Evolutionary conservation across 768 basidiomycete genomes (phyloP).

Genomic region (Mycena rosella): DNA sequence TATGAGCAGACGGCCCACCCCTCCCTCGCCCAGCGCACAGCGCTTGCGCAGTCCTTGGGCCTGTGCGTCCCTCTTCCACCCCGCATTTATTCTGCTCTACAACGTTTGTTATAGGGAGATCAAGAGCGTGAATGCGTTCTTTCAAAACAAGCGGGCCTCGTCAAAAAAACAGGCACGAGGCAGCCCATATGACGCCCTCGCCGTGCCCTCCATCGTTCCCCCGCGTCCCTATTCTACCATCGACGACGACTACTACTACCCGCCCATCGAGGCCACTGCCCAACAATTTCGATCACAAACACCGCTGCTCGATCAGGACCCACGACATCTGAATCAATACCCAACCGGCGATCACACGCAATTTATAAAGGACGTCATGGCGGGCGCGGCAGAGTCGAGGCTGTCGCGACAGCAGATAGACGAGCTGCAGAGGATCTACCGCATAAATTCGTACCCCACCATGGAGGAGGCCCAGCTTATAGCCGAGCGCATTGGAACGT

Average conservation of each 20-base stretch:
- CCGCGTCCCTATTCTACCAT: constrained; percentile 1
- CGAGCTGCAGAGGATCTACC: constrained; percentile 76
- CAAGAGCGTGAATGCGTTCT: constrained; percentile 90
- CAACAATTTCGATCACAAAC: constrained; percentile 26
- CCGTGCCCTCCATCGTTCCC: constrained; percentile 39
- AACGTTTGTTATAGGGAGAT: constrained; percentile 68
- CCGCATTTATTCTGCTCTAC: constrained; percentile 31
- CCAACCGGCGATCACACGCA: constrained; percentile 9
- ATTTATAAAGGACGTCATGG: constrained; percentile 1
- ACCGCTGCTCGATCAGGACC: constrained; percentile 33
- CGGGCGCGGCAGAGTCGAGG: no score
- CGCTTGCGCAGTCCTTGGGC: constrained; percentile 78
- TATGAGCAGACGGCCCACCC: constrained; percentile 85
- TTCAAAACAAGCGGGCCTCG: constrained; percentile 88
- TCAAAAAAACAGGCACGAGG: constrained; percentile 75
- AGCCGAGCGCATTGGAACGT: constrained; percentile 82
- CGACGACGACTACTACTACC: constrained; percentile 36
- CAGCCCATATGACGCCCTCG: constrained; percentile 37
- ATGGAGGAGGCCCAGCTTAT: constrained; percentile 75
- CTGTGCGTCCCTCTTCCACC: constrained; percentile 66
- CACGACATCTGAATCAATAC: constrained; percentile 26
- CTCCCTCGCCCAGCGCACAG: constrained; percentile 72
- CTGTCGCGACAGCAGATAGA: constrained; percentile 71
- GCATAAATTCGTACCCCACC: constrained; percentile 73
- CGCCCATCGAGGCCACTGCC: background rate